Conservation (phyloP, 805 yeast species). For the Wickerhamiella cacticola region DNA sequence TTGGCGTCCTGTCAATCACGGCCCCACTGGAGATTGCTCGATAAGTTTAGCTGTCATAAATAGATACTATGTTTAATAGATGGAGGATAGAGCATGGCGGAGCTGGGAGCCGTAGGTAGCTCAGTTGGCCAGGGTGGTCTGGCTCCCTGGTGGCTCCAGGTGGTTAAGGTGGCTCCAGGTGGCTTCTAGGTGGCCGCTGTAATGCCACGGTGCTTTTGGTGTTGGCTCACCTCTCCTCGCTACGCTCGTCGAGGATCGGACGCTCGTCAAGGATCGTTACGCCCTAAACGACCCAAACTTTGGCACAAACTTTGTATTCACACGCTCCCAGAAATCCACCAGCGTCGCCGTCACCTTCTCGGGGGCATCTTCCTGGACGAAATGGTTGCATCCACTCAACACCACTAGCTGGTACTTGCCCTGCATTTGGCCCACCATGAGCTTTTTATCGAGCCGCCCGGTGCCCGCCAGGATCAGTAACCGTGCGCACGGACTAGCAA, state of each 20-base stretch:
- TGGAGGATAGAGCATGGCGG: too few species aligned
- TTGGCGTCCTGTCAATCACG: too few species aligned
- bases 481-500: slow-evolving; percentile 45
- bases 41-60: too few species aligned
- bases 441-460: slow-evolving; percentile 70
- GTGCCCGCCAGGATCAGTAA: slow-evolving; percentile 76
- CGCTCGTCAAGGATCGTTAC: background rate
- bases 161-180: too few species aligned
- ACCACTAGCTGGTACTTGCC: slow-evolving; percentile 83
- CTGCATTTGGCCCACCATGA: slow-evolving; percentile 96
- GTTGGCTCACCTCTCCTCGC: too few species aligned
- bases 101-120: too few species aligned
- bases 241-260: background rate
- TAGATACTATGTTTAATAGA: too few species aligned
- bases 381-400: slow-evolving; percentile 76
- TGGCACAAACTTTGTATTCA: slow-evolving; percentile 25
- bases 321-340: slow-evolving; percentile 29
- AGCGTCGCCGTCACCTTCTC: slow-evolving; percentile 47
- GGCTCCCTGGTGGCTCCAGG: too few species aligned
- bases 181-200: too few species aligned
- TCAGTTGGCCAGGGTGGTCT: too few species aligned
- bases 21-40: too few species aligned
- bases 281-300: slow-evolving; percentile 28
- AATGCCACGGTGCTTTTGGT: too few species aligned
- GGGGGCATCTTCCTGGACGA: slow-evolving; percentile 88